Percentiles rank a stretch among this genome's conserved stretches.
phyloP scores from a whole-genome alignment of 495 filamentous ascomycete genomes.

The Tuber brumale region DNA sequence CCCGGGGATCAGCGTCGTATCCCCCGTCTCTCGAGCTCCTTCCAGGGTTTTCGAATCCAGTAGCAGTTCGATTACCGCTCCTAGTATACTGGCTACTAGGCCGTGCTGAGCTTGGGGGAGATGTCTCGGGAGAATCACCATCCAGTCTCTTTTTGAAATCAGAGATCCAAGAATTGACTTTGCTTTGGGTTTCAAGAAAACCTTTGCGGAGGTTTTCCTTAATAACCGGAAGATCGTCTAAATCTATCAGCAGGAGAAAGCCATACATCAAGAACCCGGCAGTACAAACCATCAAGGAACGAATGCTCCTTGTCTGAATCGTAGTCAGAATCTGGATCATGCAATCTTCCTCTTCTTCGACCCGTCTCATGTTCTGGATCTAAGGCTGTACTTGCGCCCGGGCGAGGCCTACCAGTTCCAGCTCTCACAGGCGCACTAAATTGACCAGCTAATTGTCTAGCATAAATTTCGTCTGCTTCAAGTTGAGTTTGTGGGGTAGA shows the following conservation, averaged over 20 bases:
- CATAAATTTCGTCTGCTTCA: constrained; percentile 87
- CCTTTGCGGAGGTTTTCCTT: constrained; percentile 89
- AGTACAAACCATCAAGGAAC: constrained; percentile 69
- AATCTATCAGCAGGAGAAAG: constrained; percentile 32
- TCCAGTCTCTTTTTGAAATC: constrained; percentile 86
- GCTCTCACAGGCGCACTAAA: constrained; percentile 42
- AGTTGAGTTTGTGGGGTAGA: constrained; percentile 68
- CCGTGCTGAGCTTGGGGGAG: constrained; percentile 29
- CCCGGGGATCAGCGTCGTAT: constrained; percentile 91
- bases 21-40: constrained; percentile 66
- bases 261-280: constrained; percentile 6
- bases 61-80: constrained; percentile 12
- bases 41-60: constrained; percentile 43
- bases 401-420: constrained; percentile 23
- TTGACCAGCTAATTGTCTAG: constrained; percentile 85
- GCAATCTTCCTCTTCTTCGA: background rate
- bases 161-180: constrained; percentile 86
- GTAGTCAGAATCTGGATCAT: constrained; percentile 46
- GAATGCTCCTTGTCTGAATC: constrained; percentile 64
- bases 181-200: constrained; percentile 87
- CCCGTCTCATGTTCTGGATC: background rate
- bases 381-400: background rate
- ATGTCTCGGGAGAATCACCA: constrained; percentile 51
- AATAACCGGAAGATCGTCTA: constrained; percentile 87
- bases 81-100: constrained; percentile 34